Percentiles rank a stretch among this genome's conserved stretches.
These are phyloP conservation scores for Pseudonitzschia pungens DNA, from an alignment of 108 stramenopile genomes.

Conservation along the genomic window DNA sequence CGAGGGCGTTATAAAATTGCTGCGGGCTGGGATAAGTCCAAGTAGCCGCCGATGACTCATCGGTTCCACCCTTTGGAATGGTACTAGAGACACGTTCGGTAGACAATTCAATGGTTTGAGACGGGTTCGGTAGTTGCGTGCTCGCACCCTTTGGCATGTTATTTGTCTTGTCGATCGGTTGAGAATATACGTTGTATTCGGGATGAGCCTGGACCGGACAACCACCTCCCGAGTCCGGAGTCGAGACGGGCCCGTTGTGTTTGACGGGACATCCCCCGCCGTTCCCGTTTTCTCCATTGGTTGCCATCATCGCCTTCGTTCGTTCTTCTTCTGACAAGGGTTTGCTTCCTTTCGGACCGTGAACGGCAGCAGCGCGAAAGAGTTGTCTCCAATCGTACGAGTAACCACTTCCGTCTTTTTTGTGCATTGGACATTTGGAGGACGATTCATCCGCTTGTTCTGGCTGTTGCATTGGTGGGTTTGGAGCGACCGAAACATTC, in stretches of 20 bases:
- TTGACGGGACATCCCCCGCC: slow-evolving; percentile 28
- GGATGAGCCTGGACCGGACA: slow-evolving; percentile 54
- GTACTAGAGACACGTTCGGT: slow-evolving; percentile 83
- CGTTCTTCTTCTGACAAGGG: slow-evolving; percentile 37
- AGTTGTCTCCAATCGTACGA: slow-evolving; percentile 37
- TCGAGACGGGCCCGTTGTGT: neutral
- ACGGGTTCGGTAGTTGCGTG: slow-evolving; percentile 68
- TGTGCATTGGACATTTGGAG: slow-evolving; percentile 50
- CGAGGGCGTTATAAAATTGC: slow-evolving; percentile 98
- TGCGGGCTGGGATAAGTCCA: slow-evolving; percentile 97
- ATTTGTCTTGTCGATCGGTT: slow-evolving; percentile 94
- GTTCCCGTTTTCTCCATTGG: neutral
- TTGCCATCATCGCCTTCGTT: slow-evolving; percentile 5
- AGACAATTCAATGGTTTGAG: slow-evolving; percentile 58
- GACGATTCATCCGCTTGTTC: slow-evolving; percentile 4
- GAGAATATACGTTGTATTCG: slow-evolving; percentile 97
- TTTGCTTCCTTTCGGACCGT: slow-evolving; percentile 38
- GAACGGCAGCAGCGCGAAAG: slow-evolving; percentile 30
- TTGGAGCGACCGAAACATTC: neutral
- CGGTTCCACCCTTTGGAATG: slow-evolving; percentile 86
- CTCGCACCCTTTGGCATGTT: slow-evolving; percentile 88
- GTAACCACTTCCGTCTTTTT: slow-evolving; percentile 40
- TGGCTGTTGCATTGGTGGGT: slow-evolving; percentile 2
- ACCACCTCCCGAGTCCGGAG: slow-evolving; percentile 14
- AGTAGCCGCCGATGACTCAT: slow-evolving; percentile 38